phyloP scores from a whole-genome alignment of 2,329 filamentous ascomycete genomes.

The Calycina herbarum region DNA sequence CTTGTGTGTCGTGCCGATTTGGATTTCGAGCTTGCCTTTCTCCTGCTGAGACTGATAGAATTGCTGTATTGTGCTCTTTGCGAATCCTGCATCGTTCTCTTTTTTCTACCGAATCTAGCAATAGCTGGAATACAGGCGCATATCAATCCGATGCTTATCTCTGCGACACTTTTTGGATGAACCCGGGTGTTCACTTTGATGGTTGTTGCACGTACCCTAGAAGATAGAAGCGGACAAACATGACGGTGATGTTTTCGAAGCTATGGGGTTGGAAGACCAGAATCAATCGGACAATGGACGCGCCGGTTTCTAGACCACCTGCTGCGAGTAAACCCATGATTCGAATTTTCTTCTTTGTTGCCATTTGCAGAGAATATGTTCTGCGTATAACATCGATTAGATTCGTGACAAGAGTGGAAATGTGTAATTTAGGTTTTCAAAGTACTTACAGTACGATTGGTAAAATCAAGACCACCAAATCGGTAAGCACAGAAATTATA shows the following conservation, averaged over 20 bases:
- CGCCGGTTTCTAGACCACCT: slow-evolving; percentile 13
- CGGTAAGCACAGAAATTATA: slow-evolving; percentile 37
- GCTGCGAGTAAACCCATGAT: slow-evolving; percentile 15
- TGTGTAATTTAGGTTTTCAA: neutral
- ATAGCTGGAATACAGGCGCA: slow-evolving; percentile 35
- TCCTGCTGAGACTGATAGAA: neutral
- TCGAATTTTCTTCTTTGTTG: slow-evolving; percentile 34
- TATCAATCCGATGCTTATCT: slow-evolving; percentile 33
- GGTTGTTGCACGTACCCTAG: slow-evolving; percentile 30
- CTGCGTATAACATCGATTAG: neutral
- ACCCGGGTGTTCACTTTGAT: neutral
- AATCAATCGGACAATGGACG: slow-evolving; percentile 15
- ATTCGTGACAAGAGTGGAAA: neutral
- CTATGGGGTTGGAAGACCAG: slow-evolving; percentile 18
- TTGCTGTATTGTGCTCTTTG: neutral
- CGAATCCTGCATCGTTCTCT: neutral
- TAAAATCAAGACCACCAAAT: slow-evolving; percentile 39
- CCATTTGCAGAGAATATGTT: slow-evolving; percentile 35
- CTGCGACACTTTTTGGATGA: slow-evolving; percentile 20
- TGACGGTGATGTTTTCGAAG: slow-evolving; percentile 16
- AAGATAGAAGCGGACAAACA: slow-evolving; percentile 20
- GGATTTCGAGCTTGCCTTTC: neutral
- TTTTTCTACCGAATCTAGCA: slow-evolving; percentile 19
- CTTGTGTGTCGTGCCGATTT: neutral
- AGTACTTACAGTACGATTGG: slow-evolving; percentile 35